Base-by-base conservation (phyloP, 2,329 filamentous ascomycete genomes). In the Hypoxylon sp. region DNA sequence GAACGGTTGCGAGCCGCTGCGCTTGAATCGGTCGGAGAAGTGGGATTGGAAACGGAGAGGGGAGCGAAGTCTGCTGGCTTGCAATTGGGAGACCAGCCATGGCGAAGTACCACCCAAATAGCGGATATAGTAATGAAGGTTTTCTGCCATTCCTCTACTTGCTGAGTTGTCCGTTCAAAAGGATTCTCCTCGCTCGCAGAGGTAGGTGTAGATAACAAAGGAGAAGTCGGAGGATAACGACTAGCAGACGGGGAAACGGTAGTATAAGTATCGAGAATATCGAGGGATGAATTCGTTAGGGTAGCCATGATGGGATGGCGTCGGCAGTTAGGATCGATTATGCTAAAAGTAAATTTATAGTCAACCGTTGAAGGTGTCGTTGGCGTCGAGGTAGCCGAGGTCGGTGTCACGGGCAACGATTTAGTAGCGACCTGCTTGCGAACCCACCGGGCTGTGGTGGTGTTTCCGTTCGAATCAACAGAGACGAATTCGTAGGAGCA, bases 261-360 rank as follows among this genome's bases (percentile, higher is more conserved):
- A 3, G 84, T 87, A 77, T 93, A 95, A 2, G 83, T 85, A 71
- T 95, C 90, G 66, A 89, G 87, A 53, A 95, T 87, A 55, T 93
- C 89, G 31, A 95, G 86, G 11, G 85, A 87, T 3, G 85, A 84
- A 11, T 85, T 85, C 2, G 87, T 90, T 49, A 95, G 83, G 1
- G 86, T 88, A 0, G 91, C 92, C 80, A 95, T 86, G 74, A 95
- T 88, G 3, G 93, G 92, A 76, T 95, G 92, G 11, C 90, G 88
- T 35, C 91, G 85, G 7, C 87, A 88, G 51, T 86, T 86, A 0
- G 91, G 88, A 72, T 92, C 88, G 74, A 95, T 90, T 69, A 93
- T 88, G 81, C 91, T 94, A 77, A 95, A 95, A 7, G 89, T 93
- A 82, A 90, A 95, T 76, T 88, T 89, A 64, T 80, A 82, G 51